phyloP scores from a whole-genome alignment of 305 asterid species.

The Fraxinus velutina region DNA sequence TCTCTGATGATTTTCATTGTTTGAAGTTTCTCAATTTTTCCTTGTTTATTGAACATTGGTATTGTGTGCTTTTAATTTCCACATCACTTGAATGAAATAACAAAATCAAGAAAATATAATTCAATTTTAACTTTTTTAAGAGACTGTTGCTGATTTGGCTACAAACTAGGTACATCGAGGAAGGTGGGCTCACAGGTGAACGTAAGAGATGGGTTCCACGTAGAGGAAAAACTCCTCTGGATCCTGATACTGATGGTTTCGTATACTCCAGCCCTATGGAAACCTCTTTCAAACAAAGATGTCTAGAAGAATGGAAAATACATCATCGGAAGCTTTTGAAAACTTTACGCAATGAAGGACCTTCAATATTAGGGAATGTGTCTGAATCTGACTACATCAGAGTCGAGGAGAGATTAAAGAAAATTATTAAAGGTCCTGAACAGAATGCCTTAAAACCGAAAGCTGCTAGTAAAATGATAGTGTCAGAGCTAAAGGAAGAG shows the following conservation, averaged over 20 bases:
- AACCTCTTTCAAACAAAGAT: slow-evolving; percentile 90
- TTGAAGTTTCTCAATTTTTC: neutral
- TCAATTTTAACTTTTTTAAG: slow-evolving; percentile 17
- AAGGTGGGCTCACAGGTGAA: slow-evolving; percentile 98
- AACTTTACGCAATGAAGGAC: slow-evolving; percentile 82
- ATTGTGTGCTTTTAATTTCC: slow-evolving; percentile 2
- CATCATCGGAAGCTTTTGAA: slow-evolving; percentile 81
- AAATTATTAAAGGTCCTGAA: slow-evolving; percentile 87
- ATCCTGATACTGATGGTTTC: slow-evolving; percentile 93
- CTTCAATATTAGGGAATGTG: slow-evolving; percentile 64
- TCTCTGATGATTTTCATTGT: slow-evolving; percentile 8
- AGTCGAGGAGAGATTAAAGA: slow-evolving; percentile 84
- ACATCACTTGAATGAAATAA: slow-evolving; percentile 4
- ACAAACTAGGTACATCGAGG: slow-evolving; percentile 72
- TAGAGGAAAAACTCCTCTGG: slow-evolving; percentile 92
- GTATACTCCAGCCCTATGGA: slow-evolving; percentile 81
- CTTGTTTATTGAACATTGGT: neutral
- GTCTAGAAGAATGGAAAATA: slow-evolving; percentile 80
- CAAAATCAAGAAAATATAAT: neutral
- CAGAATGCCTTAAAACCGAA: slow-evolving; percentile 82
- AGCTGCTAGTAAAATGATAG: slow-evolving; percentile 98
- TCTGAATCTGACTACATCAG: slow-evolving; percentile 76
- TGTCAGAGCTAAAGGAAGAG: slow-evolving; percentile 91
- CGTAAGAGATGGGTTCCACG: slow-evolving; percentile 99
- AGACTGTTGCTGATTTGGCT: slow-evolving; percentile 33